A percentile compares a stretch with the other conserved stretches of the same genome.
These are phyloP conservation scores for Scedosporium boydii DNA, from an alignment of 2,329 filamentous ascomycete species.

Conservation along the genomic window DNA sequence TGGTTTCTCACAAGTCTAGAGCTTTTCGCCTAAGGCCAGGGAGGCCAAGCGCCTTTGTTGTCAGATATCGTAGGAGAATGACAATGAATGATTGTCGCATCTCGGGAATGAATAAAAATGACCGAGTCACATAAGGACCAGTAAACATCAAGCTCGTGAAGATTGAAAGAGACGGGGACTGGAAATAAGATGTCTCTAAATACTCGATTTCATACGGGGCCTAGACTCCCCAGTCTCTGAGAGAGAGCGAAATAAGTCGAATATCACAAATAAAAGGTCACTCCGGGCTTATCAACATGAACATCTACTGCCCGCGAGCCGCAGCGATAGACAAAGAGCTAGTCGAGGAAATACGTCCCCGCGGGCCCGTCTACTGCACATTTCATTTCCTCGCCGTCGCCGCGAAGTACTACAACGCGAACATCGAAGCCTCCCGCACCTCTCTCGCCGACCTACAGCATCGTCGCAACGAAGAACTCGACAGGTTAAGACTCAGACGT, in stretches of 20 bases:
- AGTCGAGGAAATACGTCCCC: neutral
- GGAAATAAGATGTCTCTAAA: too few relatives aligned
- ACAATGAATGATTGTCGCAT: too few relatives aligned
- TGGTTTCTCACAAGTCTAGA: too few relatives aligned
- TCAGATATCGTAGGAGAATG: too few relatives aligned
- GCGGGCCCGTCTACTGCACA: neutral
- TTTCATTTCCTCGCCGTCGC: neutral
- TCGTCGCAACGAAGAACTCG: neutral
- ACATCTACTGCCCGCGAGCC: neutral
- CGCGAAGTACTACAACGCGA: neutral
- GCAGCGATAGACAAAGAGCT: neutral
- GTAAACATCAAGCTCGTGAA: too few relatives aligned
- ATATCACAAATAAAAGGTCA: neutral
- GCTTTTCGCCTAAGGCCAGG: too few relatives aligned
- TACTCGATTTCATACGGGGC: too few relatives aligned
- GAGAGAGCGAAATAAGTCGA: neutral
- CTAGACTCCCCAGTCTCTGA: too few relatives aligned
- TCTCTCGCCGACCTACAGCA: neutral
- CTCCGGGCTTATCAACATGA: neutral
- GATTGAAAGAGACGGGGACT: too few relatives aligned
- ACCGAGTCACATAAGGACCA: too few relatives aligned
- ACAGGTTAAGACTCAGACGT: neutral
- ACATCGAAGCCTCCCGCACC: neutral
- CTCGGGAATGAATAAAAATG: too few relatives aligned
- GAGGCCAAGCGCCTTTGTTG: too few relatives aligned